phyloP scores from a whole-genome alignment of 768 basidiomycete species.

The Psilocybe cubensis region DNA sequence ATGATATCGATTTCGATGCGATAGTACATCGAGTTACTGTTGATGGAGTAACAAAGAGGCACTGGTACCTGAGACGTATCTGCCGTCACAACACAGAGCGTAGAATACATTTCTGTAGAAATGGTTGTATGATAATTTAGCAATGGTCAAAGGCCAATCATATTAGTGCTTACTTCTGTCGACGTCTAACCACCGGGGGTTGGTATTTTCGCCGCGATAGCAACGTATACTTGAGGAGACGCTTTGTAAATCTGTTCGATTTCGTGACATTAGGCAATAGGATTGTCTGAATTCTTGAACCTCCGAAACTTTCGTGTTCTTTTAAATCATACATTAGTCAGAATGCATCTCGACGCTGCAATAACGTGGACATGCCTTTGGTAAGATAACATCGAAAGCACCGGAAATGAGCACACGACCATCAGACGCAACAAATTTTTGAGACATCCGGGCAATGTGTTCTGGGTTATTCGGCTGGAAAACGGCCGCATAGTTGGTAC shows the following conservation, averaged over 20 bases:
- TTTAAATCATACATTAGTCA: neutral
- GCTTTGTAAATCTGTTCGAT: conserved; percentile 4
- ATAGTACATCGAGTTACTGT: conserved; percentile 22
- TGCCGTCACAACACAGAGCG: conserved; percentile 20
- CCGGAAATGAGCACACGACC: conserved; percentile 35
- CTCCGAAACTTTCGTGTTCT: conserved; percentile 45
- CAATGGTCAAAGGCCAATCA: neutral
- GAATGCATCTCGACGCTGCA: neutral
- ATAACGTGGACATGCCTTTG: neutral
- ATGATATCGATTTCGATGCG: conserved; percentile 36
- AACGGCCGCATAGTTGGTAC: conserved; percentile 23
- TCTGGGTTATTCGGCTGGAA: conserved; percentile 38
- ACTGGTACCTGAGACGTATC: conserved; percentile 8
- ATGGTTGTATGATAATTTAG: neutral
- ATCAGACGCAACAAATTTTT: conserved; percentile 29
- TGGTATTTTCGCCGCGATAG: conserved; percentile 16
- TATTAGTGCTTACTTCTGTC: conserved; percentile 1
- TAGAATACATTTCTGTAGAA: conserved; percentile 14
- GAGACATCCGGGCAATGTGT: conserved; percentile 35
- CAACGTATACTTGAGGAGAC: conserved; percentile 21
- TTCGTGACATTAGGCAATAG: conserved; percentile 25
- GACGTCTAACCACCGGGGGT: conserved; percentile 2
- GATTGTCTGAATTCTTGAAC: conserved; percentile 40
- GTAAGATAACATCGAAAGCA: conserved; percentile 39
- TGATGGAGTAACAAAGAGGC: neutral